Evolutionary conservation across 2,329 filamentous ascomycete species (phyloP).

Genomic region (Juglanconis juglandina): DNA sequence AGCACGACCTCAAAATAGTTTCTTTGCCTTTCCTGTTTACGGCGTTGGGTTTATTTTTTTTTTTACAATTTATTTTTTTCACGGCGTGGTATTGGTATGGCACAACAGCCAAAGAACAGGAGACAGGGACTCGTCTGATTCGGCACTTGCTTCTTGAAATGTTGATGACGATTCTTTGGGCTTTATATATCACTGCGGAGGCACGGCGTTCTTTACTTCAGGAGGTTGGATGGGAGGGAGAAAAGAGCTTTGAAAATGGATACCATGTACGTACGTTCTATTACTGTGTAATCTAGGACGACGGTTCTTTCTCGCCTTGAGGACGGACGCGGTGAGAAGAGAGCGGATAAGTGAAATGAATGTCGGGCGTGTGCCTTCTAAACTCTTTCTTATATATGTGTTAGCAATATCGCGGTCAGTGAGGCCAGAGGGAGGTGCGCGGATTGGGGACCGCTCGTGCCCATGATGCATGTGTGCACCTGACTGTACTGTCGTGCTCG

Average conservation of each 20-base stretch:
- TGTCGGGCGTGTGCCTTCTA: too few relatives aligned
- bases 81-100: constrained; percentile 5
- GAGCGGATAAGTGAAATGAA: too few relatives aligned
- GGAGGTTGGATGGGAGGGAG: neutral
- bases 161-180: constrained; percentile 1
- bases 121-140: neutral
- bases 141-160: neutral
- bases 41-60: neutral
- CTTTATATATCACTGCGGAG: neutral
- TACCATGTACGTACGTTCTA: neutral
- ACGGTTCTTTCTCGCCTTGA: neutral
- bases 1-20: neutral
- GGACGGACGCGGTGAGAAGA: too few relatives aligned
- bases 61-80: too few relatives aligned
- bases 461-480: too few relatives aligned
- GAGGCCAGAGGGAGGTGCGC: too few relatives aligned
- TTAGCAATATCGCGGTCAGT: too few relatives aligned
- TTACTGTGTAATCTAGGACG: neutral
- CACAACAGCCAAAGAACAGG: neutral
- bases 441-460: too few relatives aligned
- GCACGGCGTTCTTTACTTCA: neutral
- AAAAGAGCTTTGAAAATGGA: neutral
- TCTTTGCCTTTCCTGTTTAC: neutral
- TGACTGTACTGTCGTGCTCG: too few relatives aligned
- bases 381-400: too few relatives aligned